Evolutionary conservation across 2,329 filamentous ascomycete genomes (phyloP).

Genomic region (Fonsecaea nubica): DNA sequence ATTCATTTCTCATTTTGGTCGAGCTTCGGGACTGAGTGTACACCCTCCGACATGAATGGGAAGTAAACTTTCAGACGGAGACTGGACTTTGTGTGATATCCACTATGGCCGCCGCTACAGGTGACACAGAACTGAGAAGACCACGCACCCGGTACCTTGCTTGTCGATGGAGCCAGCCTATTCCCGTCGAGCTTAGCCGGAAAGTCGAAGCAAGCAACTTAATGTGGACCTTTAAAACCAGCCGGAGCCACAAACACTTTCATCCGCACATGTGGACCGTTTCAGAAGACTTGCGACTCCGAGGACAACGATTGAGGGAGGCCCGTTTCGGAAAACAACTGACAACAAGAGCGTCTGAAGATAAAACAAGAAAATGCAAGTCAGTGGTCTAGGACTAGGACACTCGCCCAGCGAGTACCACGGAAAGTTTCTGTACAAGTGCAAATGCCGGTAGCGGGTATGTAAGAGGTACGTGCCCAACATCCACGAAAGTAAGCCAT

Average conservation of each 20-base stretch:
- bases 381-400: not conserved
- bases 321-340: not conserved
- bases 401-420: not conserved
- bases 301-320: not conserved
- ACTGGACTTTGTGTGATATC: not conserved
- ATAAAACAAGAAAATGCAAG: not conserved
- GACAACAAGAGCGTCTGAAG: not conserved
- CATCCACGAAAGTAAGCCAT: not conserved
- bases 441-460: too few relatives aligned
- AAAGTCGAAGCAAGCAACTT: not conserved
- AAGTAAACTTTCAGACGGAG: not conserved
- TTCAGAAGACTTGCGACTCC: slow-evolving; percentile 3
- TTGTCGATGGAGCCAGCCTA: not conserved
- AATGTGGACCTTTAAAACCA: not conserved
- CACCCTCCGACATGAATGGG: not conserved
- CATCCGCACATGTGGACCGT: not conserved
- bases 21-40: not conserved
- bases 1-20: slow-evolving; percentile 5
- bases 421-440: not conserved
- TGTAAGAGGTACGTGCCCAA: not conserved
- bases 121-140: not conserved
- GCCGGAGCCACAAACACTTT: not conserved
- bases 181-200: not conserved
- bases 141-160: not conserved
- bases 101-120: not conserved